These are phyloP conservation scores for Hyaloperonospora arabidopsidis DNA, from an alignment of 352 stramenopile species.

Conservation along the genomic window DNA sequence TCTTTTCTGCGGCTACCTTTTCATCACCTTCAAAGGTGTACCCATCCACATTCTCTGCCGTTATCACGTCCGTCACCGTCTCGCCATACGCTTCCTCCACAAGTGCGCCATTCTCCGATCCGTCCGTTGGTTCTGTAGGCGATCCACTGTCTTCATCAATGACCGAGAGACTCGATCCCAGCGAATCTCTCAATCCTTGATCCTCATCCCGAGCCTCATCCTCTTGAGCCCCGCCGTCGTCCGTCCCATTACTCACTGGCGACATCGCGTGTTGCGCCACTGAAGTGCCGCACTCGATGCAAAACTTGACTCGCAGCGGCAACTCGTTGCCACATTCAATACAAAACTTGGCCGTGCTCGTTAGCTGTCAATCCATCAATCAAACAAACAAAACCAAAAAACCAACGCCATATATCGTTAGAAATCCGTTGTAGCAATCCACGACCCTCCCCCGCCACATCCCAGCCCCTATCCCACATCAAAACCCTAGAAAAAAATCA, in stretches of 20 bases:
- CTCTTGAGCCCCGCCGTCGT: constrained; percentile 15
- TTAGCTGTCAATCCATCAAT: constrained; percentile 29
- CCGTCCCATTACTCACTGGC: constrained; percentile 22
- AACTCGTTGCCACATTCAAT: constrained; percentile 82
- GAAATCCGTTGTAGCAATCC: neutral
- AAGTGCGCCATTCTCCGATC: constrained; percentile 47
- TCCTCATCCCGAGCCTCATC: no score
- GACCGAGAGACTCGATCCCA: constrained; percentile 45
- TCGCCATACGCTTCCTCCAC: constrained; percentile 36
- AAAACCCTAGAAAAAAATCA: constrained; percentile 6
- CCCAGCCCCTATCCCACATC: no score
- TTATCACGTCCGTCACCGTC: constrained; percentile 24
- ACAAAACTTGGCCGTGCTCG: constrained; percentile 68
- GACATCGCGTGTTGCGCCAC: constrained; percentile 52
- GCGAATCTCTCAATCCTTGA: constrained; percentile 30
- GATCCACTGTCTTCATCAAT: constrained; percentile 68
- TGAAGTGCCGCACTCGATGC: constrained; percentile 76
- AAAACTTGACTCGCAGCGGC: constrained; percentile 72
- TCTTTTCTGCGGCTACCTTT: constrained; percentile 17
- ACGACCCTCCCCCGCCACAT: no score
- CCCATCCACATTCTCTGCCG: constrained; percentile 23
- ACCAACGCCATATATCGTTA: neutral
- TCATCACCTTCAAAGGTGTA: constrained; percentile 25
- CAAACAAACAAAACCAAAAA: constrained; percentile 9
- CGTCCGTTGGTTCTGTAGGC: constrained; percentile 45